Percentiles rank a stretch among this genome's conserved stretches.
These are phyloP conservation scores for Sphaerulina musiva DNA, from an alignment of 2,329 filamentous ascomycete genomes.

Conservation along the genomic window DNA sequence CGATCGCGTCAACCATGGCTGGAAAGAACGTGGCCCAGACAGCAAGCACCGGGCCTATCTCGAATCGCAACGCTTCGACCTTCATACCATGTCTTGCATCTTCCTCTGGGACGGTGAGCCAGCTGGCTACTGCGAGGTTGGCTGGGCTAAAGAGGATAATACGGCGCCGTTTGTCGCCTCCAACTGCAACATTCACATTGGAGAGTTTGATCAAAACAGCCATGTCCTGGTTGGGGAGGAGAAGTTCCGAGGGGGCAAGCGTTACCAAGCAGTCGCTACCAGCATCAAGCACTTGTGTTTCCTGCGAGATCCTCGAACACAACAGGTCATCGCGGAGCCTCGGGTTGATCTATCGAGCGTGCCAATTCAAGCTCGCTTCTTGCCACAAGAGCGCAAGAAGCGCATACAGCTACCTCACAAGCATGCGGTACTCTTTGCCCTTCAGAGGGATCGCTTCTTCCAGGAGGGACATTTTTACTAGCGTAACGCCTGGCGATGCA, in stretches of 20 bases:
- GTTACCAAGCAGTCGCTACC: conserved; percentile 8
- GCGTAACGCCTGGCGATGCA: background rate
- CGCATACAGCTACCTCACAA: background rate
- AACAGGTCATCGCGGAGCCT: background rate
- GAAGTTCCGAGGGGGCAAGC: conserved; percentile 6
- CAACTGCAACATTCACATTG: conserved; percentile 6
- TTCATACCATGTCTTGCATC: conserved; percentile 8
- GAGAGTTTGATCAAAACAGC: conserved; percentile 7
- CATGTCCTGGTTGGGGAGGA: conserved; percentile 10
- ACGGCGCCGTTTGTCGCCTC: background rate
- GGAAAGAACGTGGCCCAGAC: conserved; percentile 8
- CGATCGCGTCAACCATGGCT: conserved; percentile 8
- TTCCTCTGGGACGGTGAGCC: conserved; percentile 9
- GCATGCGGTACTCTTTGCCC: background rate
- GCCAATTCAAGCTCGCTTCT: background rate
- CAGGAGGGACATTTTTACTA: background rate
- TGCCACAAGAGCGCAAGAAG: background rate
- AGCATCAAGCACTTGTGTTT: conserved; percentile 10
- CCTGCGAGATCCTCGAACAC: background rate
- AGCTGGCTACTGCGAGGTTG: conserved; percentile 3
- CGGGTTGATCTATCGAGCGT: background rate
- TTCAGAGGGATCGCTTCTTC: background rate
- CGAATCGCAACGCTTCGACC: conserved; percentile 1
- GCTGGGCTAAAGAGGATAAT: background rate
- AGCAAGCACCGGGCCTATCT: conserved; percentile 5